phyloP scores from a whole-genome alignment of 768 basidiomycete genomes.

The Botryobasidium botryosum region DNA sequence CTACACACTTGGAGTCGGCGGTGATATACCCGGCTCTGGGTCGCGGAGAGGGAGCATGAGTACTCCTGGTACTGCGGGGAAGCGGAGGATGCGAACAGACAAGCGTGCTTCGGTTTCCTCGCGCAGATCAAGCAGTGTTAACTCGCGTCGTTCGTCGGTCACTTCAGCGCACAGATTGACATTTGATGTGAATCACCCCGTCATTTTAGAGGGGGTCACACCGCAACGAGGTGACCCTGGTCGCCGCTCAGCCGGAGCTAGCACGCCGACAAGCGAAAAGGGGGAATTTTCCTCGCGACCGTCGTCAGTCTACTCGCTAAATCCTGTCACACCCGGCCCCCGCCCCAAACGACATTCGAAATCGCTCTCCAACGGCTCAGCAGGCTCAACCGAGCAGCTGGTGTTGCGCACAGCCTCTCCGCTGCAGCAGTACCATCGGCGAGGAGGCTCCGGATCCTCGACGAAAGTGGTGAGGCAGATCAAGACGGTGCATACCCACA shows the following conservation, averaged over 20 bases:
- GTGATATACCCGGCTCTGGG: too few species aligned
- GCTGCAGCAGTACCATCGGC: constrained; percentile 55
- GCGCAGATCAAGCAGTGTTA: constrained; percentile 78
- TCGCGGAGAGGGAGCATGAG: too few species aligned
- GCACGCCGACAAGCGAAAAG: constrained; percentile 77
- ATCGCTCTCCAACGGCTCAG: constrained; percentile 62
- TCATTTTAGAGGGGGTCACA: constrained; percentile 16
- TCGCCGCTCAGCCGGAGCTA: constrained; percentile 56
- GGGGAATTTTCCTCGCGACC: constrained; percentile 67
- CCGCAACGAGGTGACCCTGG: constrained; percentile 35
- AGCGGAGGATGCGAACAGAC: not conserved
- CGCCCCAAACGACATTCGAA: constrained; percentile 39
- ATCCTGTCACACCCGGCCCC: constrained; percentile 18
- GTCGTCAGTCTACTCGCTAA: constrained; percentile 68
- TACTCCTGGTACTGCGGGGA: too few species aligned
- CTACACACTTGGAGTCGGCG: too few species aligned
- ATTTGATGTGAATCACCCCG: too few species aligned
- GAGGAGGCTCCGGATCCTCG: constrained; percentile 67
- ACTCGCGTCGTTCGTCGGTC: constrained; percentile 56
- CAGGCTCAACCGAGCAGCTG: constrained; percentile 40
- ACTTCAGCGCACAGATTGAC: constrained; percentile 34
- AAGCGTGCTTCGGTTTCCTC: constrained; percentile 65
- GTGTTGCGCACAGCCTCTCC: constrained; percentile 52
- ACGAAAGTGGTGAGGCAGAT: constrained; percentile 61
- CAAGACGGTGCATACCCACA: constrained; percentile 34